phyloP scores from a whole-genome alignment of 2,329 filamentous ascomycete genomes.

The Amauroascus verrucosus region DNA sequence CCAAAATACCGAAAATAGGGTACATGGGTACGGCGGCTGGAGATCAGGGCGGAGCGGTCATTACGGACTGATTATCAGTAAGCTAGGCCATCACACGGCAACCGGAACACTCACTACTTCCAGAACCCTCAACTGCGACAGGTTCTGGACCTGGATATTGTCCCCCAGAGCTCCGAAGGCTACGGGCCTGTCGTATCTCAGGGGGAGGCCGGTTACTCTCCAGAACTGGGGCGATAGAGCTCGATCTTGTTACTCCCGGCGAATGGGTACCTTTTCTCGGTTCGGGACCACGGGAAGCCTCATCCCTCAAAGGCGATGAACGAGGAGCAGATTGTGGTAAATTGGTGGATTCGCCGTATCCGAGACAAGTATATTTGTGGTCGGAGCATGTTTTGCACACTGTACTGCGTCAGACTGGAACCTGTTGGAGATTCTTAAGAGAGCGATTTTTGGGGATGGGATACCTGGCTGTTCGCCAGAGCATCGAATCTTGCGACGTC shows the following conservation, averaged over 20 bases:
- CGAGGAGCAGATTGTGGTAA: conserved; percentile 14
- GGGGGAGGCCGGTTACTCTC: background rate
- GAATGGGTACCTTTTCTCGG: background rate
- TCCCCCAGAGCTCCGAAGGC: background rate
- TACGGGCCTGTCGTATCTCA: background rate
- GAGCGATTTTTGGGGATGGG: background rate
- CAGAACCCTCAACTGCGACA: background rate
- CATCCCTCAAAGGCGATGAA: conserved; percentile 4
- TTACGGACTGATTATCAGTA: background rate
- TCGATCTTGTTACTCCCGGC: background rate
- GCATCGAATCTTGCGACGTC: conserved; percentile 65
- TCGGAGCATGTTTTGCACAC: conserved; percentile 62
- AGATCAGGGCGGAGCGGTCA: conserved; percentile 32
- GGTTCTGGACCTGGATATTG: background rate
- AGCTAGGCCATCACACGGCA: background rate
- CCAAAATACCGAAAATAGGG: conserved; percentile 89
- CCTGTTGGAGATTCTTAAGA: background rate
- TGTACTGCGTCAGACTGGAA: conserved; percentile 14
- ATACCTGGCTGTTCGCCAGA: conserved; percentile 58
- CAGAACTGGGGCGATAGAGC: background rate
- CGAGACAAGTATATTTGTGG: conserved; percentile 58
- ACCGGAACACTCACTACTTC: background rate
- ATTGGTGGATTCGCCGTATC: conserved; percentile 48
- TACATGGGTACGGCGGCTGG: conserved; percentile 42
- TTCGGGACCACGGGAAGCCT: background rate